phyloP scores from a whole-genome alignment of 306 rosid genomes.

The Pachyrhizus erosus region DNA sequence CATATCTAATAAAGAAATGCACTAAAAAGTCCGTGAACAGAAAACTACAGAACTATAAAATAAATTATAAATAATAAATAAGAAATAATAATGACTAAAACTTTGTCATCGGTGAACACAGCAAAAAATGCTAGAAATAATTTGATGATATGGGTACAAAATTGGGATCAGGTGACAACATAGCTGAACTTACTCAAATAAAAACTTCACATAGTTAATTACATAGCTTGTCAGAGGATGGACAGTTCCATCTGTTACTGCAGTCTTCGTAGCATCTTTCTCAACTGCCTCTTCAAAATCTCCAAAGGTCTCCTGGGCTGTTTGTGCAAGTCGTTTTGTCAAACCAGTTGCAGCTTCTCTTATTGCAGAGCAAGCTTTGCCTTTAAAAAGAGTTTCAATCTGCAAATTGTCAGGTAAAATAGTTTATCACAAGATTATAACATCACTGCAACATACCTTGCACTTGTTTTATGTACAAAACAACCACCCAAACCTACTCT shows the following conservation, averaged over 20 bases:
- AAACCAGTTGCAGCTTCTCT: slow-evolving; percentile 81
- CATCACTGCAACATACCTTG: slow-evolving; percentile 4
- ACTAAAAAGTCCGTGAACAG: background rate
- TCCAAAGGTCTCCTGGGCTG: slow-evolving; percentile 91
- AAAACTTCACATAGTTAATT: slow-evolving; percentile 93
- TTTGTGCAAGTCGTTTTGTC: slow-evolving; percentile 92
- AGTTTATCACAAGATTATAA: slow-evolving; percentile 33
- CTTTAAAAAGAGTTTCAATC: slow-evolving; percentile 85
- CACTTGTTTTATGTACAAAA: slow-evolving; percentile 24
- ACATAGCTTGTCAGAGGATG: slow-evolving; percentile 99
- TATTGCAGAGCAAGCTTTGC: slow-evolving; percentile 80
- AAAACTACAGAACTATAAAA: slow-evolving; percentile 6
- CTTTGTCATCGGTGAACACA: background rate
- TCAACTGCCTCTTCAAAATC: slow-evolving; percentile 99
- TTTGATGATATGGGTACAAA: slow-evolving; percentile 17
- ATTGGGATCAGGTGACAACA: slow-evolving; percentile 1
- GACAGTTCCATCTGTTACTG: slow-evolving; percentile 95
- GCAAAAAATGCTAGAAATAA: slow-evolving; percentile 35
- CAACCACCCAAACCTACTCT: slow-evolving; percentile 11
- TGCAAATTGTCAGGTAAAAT: slow-evolving; percentile 48
- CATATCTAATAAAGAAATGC: background rate
- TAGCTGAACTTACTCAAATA: slow-evolving; percentile 82
- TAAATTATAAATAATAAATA: background rate
- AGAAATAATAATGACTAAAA: background rate
- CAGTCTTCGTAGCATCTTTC: slow-evolving; percentile 95